These are phyloP conservation scores for Daldinia eschscholtzii DNA, from an alignment of 2,329 filamentous ascomycete genomes.

Conservation along the genomic window DNA sequence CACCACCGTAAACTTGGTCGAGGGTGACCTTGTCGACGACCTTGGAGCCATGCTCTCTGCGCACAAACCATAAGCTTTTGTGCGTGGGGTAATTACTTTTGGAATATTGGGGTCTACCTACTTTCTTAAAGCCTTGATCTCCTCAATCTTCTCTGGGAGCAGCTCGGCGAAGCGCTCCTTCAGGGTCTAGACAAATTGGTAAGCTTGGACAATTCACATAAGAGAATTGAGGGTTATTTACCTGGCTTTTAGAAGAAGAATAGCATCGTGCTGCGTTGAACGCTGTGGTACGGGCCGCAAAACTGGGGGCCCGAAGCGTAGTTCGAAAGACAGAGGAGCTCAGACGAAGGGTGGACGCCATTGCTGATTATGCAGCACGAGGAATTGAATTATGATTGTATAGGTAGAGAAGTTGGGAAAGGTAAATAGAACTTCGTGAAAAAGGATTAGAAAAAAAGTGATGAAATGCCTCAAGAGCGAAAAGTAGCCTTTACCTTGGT, in stretches of 20 bases:
- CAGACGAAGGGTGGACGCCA: conserved; percentile 87
- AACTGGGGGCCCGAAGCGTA: conserved; percentile 74
- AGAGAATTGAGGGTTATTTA: conserved; percentile 58
- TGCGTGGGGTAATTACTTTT: conserved; percentile 18
- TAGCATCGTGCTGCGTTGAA: conserved; percentile 91
- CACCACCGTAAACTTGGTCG: conserved; percentile 99
- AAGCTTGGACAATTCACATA: conserved; percentile 41
- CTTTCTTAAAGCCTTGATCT: conserved; percentile 99
- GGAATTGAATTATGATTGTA: conserved; percentile 31
- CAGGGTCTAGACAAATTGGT: conserved; percentile 74
- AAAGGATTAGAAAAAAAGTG: conserved; percentile 20
- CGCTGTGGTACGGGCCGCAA: conserved; percentile 76
- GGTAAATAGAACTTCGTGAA: conserved; percentile 27
- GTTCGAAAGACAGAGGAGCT: conserved; percentile 85
- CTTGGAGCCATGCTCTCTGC: conserved; percentile 92
- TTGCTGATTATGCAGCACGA: conserved; percentile 60
- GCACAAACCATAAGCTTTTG: conserved; percentile 24
- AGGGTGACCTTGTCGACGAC: conserved; percentile 98
- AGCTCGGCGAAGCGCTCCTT: conserved; percentile 99
- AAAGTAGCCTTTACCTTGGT: conserved; percentile 38
- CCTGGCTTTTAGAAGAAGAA: conserved; percentile 87
- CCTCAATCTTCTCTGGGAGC: conserved; percentile 95
- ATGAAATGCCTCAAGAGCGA: conserved; percentile 43
- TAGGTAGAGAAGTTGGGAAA: conserved; percentile 13
- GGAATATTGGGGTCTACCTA: conserved; percentile 61